Base-by-base conservation (phyloP, 768 basidiomycete genomes). In the Termitomyces sp. region DNA sequence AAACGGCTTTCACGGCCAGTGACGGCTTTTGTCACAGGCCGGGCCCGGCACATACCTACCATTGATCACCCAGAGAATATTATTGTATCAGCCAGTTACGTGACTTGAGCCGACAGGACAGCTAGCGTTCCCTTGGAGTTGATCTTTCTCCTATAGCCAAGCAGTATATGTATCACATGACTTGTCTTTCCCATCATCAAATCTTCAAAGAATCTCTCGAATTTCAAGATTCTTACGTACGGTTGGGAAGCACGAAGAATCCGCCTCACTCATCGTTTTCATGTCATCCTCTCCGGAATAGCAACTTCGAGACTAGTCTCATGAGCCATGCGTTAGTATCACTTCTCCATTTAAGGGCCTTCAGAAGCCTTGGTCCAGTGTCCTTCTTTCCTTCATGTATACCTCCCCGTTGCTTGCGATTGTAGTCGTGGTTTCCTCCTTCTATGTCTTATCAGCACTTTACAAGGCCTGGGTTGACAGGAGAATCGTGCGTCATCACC, bases 401-500 rank as follows among this genome's bases (percentile, higher is more conserved):
- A 40, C 26, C 46, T 33, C 21, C 9, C 6, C 38, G 30, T 30
- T 55, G 12, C 7, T 56, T n/a, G 35, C 2, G 1, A 37, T n/a
- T 28, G 31, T 41, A 23, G n/a, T 50, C 15, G 11, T 33, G 9
- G 6, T 50, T 12, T 44, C 42, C 10, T 43, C 42, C 7, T 9
- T 59, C 11, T 53, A 52, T 49, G 6, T 53, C 30, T 26, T 35
- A 8, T 23, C 43, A 38, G 33, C 30, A 21, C n/a, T 56, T 8
- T 59, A 53, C 46, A 55, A 48, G 43, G 23, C 54, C 30, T 59
- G 54, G 58, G 23, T 15, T 1, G 40, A 50, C n/a, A 47, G 54
- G 30, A 51, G 19, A 38, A 46, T 28, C 17, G 58, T 56, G 19
- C 48, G 53, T 51, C 14, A 21, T 26, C 3, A 14, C 30, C 26